Conservation (phyloP, 2,329 filamentous ascomycete species). For the Sporothrix pallida region DNA sequence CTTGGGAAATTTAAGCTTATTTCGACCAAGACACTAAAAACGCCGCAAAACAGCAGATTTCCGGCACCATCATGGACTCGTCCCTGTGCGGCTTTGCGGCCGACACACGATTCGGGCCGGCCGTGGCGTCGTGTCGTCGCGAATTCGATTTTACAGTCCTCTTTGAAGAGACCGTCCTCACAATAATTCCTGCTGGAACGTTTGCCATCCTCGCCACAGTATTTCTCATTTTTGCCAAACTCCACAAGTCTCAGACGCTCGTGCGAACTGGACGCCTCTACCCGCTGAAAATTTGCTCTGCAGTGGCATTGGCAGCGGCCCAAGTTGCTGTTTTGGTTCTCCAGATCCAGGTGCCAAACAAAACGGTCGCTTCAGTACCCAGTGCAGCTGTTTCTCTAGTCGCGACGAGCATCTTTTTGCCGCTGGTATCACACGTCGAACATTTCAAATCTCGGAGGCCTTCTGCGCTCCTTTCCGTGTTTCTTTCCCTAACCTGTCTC, state of each 20-base stretch:
- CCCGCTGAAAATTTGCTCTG: slow-evolving; percentile 10
- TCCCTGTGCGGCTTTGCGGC: slow-evolving; percentile 13
- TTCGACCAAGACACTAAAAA: background rate
- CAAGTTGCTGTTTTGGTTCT: slow-evolving; percentile 12
- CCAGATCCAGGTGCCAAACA: background rate
- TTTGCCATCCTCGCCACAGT: background rate
- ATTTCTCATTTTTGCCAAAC: background rate
- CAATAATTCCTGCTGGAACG: background rate
- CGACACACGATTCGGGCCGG: slow-evolving; percentile 15
- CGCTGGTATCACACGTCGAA: background rate
- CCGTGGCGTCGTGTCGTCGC: slow-evolving; percentile 8
- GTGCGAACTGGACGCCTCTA: slow-evolving; percentile 4
- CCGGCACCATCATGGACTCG: background rate
- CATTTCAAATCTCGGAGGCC: slow-evolving; percentile 13
- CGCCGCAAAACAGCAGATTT: background rate
- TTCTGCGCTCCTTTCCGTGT: slow-evolving; percentile 7
- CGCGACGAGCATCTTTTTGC: slow-evolving; percentile 3
- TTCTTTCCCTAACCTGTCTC: background rate
- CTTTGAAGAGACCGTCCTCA: slow-evolving; percentile 12
- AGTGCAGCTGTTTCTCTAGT: background rate
- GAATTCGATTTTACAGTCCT: slow-evolving; percentile 20
- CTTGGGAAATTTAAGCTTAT: background rate
- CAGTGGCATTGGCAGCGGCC: slow-evolving; percentile 3
- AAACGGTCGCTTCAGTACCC: background rate
- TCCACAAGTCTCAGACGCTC: background rate